Conservation (phyloP, 2,329 filamentous ascomycete species). For the Xylariaceae sp. region DNA sequence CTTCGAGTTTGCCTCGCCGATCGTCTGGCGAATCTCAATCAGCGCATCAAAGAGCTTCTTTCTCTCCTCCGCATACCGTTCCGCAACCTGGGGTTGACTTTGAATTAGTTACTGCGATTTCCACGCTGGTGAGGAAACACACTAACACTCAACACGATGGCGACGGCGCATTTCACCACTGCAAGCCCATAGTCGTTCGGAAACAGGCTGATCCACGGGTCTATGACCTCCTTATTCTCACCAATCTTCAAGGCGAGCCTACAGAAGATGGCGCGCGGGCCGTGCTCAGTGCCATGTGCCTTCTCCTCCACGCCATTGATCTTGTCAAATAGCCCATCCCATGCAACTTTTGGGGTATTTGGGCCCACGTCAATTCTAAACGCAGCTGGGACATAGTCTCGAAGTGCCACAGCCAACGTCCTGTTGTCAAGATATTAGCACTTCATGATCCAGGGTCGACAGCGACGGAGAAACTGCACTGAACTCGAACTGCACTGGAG, state of each 20-base stretch:
- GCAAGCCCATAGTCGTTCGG: constrained; percentile 3
- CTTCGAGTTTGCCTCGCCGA: constrained; percentile 3
- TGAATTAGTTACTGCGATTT: not conserved
- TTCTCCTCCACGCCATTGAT: constrained; percentile 1
- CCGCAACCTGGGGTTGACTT: not conserved
- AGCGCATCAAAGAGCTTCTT: constrained; percentile 1
- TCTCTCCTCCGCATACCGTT: not conserved
- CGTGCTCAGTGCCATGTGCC: not conserved
- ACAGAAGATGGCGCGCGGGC: not conserved
- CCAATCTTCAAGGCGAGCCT: not conserved
- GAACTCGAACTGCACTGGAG: not conserved
- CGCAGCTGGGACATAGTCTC: not conserved
- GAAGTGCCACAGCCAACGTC: not conserved
- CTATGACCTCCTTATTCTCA: constrained; percentile 3
- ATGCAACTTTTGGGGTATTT: not conserved
- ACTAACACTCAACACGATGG: constrained; percentile 1
- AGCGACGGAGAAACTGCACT: not conserved
- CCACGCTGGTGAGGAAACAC: not conserved
- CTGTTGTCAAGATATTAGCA: not conserved
- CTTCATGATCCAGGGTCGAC: not conserved
- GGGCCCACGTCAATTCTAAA: not conserved
- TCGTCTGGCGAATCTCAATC: not conserved
- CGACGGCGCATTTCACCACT: constrained; percentile 5
- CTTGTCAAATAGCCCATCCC: constrained; percentile 1
- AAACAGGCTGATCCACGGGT: not conserved